phyloP scores from a whole-genome alignment of 139 green algal species.

The Pseudopediastrum boryanum region DNA sequence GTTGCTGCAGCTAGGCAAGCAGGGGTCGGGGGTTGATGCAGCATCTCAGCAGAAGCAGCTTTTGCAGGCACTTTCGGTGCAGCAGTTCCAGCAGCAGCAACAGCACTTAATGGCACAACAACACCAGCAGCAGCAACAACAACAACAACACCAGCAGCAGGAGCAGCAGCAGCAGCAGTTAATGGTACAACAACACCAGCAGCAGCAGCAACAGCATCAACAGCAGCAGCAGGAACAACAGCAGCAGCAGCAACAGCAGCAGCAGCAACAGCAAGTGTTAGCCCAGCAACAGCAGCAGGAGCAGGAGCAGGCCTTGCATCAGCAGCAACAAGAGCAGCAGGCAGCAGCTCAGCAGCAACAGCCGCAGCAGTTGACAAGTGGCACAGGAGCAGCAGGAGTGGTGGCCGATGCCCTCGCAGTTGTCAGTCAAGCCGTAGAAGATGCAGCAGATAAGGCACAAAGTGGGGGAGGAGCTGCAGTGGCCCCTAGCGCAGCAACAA shows the following conservation, averaged over 20 bases:
- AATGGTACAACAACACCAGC: neutral
- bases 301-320: neutral
- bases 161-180: constrained; percentile 15
- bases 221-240: neutral
- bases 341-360: neutral
- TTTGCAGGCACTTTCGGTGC: neutral
- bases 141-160: neutral
- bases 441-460: neutral
- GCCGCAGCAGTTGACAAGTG: neutral
- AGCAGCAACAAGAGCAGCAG: neutral
- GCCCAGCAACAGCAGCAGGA: neutral
- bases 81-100: constrained; percentile 24
- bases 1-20: neutral
- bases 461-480: neutral
- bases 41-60: constrained; percentile 24
- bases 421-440: constrained; percentile 3
- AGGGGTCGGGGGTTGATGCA: no score
- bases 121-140: constrained; percentile 3
- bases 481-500: neutral
- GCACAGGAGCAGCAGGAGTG: neutral
- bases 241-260: neutral
- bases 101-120: neutral
- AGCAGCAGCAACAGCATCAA: neutral
- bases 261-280: neutral
- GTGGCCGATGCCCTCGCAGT: neutral